These are phyloP conservation scores for Crucihimalaya himalaica DNA, from an alignment of 345 rosid species.

Conservation along the genomic window DNA sequence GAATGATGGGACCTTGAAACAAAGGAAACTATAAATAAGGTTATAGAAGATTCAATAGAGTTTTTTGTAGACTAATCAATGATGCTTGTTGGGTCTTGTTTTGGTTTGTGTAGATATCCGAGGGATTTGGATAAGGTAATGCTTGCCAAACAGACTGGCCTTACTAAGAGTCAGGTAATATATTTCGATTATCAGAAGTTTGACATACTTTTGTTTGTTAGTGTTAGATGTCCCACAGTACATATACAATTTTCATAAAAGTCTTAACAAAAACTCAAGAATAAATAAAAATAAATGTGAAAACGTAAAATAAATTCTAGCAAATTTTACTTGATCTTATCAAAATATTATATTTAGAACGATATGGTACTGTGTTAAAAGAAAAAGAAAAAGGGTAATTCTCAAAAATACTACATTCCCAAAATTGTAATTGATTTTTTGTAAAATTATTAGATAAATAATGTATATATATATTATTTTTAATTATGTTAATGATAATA, in stretches of 20 bases:
- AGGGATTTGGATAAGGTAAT: slow-evolving; percentile 75
- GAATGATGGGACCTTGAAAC: background rate
- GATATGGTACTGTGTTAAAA: too few relatives aligned
- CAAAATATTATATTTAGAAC: background rate
- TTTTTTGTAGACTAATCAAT: background rate
- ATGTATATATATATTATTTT: background rate
- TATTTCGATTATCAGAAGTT: background rate
- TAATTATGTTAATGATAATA: background rate
- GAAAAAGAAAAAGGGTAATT: too few relatives aligned
- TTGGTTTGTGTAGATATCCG: slow-evolving; percentile 60
- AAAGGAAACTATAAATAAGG: background rate
- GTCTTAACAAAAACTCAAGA: background rate
- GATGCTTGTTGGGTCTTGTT: background rate
- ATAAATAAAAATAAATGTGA: background rate
- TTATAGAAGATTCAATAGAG: background rate
- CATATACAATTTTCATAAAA: background rate
- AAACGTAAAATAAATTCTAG: background rate
- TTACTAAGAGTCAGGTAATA: slow-evolving; percentile 75
- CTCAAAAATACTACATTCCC: too few relatives aligned
- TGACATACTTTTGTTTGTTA: background rate
- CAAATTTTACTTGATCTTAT: background rate
- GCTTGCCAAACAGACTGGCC: slow-evolving; percentile 86
- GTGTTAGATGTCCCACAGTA: background rate
- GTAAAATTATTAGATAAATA: background rate
- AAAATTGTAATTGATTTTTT: too few relatives aligned